Base-by-base conservation (phyloP, 2,329 filamentous ascomycete genomes). In the Trichoderma polysporum region DNA sequence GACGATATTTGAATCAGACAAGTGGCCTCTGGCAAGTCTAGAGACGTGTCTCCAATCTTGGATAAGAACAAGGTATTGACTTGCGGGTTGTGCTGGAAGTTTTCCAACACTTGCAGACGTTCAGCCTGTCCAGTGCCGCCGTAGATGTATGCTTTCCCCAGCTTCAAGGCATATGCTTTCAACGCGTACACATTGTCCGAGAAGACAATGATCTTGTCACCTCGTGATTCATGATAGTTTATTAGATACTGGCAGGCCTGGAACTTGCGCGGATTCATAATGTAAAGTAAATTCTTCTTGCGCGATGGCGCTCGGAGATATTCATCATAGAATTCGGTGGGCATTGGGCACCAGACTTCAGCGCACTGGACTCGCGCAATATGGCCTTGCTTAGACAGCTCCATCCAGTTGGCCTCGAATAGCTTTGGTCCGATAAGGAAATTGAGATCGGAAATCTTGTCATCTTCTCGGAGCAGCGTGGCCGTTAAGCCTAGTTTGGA, bases 341-440 rank as follows among this genome's bases (percentile, higher is more conserved):
- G 97, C 95, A 99, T 99, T 2, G 94, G 93, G 75, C 95, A 99
- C 95, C 95, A 99, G 7, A 99, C 95, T 79, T 99, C 95, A 15
- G 95, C 95, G 78, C 95, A 99, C 78, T 99, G 95, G 2, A 99
- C 95, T 72, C 93, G 91, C 39, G 95, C 95, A 77, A 99, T 99
- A 76, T 97, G 94, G 0, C 95, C 95, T 79, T 97, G 93, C 74
- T 97, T 92, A 1, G 94, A 95, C 47, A 99, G 86, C 78, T 99
- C 95, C 89, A 98, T 97, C 95, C 95, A 99, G 77, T 99, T 99
- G 31, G 95, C 95, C 79, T 99, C 95, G 76, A 97, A 99, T 0
- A 99, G 84, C 78, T 99, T 99, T 0, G 95, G 95, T 0, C 95
- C 95, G 74, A 99, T 98, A 67, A 99, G 81, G 76, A 98, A 99